A percentile compares a stretch with the other conserved stretches of the same genome.
These are phyloP conservation scores for Cyberlindnera maritima DNA, from an alignment of 805 yeast genomes.

Conservation along the genomic window DNA sequence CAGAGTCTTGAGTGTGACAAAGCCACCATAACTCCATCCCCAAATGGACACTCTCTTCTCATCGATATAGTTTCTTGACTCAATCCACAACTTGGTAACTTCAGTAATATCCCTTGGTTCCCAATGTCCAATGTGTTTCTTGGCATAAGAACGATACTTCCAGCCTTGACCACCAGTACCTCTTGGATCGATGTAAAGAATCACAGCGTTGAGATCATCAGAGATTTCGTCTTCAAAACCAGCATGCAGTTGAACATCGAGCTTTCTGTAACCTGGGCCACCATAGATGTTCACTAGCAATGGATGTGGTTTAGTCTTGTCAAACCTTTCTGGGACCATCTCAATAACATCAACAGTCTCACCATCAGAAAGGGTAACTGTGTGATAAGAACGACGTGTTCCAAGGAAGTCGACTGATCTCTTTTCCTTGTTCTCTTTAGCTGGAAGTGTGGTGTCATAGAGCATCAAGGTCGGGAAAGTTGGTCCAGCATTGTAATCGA, in stretches of 20 bases:
- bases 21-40: conserved; percentile 93
- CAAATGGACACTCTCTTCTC: conserved; percentile 59
- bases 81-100: conserved; percentile 49
- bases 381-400: conserved; percentile 19
- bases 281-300: conserved; percentile 69
- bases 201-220: conserved; percentile 56
- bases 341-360: conserved; percentile 52
- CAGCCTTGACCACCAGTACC: conserved; percentile 83
- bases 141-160: conserved; percentile 57
- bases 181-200: conserved; percentile 71
- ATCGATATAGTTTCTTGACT: conserved; percentile 44
- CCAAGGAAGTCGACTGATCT: conserved; percentile 21
- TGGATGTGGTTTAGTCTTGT: conserved; percentile 51
- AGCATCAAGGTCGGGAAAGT: conserved; percentile 18
- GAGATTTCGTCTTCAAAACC: conserved; percentile 60
- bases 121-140: conserved; percentile 62
- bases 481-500: conserved; percentile 33
- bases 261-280: conserved; percentile 76
- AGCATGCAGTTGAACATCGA: conserved; percentile 42
- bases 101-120: conserved; percentile 68
- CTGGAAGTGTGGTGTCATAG: conserved; percentile 9
- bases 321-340: conserved; percentile 56
- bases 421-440: neutral
- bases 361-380: conserved; percentile 21
- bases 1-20: conserved; percentile 67